phyloP scores from a whole-genome alignment of 163 green algal species.

The Picocystis sp. region DNA sequence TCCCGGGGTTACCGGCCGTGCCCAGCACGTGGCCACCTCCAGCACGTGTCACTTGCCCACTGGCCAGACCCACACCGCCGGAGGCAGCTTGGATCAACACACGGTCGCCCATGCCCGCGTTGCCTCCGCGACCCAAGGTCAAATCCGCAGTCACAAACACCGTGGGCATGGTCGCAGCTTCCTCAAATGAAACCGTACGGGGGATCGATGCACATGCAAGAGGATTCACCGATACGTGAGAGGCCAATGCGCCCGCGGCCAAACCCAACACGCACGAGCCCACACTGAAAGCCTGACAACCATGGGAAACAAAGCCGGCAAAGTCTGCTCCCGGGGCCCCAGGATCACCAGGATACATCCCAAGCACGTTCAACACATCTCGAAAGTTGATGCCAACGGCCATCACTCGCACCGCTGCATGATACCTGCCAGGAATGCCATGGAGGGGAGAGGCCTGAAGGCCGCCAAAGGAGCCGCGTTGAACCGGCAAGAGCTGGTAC shows the following conservation, averaged over 20 bases:
- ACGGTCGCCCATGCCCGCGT: constrained; percentile 17
- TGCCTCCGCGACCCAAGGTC: constrained; percentile 22
- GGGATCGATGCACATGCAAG: constrained; percentile 21
- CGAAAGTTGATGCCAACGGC: constrained; percentile 84
- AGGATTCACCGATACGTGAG: background rate
- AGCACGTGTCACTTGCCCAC: constrained; percentile 11
- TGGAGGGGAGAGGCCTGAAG: no score
- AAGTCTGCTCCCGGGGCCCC: constrained; percentile 56
- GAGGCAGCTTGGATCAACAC: constrained; percentile 51
- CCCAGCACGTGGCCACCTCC: constrained; percentile 17
- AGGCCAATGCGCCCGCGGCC: constrained; percentile 1
- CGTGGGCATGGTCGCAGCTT: constrained; percentile 44
- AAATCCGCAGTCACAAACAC: constrained; percentile 42
- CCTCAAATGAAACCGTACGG: constrained; percentile 24
- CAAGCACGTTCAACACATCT: constrained; percentile 82
- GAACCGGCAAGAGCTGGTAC: no score
- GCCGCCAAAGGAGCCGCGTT: no score
- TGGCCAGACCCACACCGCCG: constrained; percentile 59
- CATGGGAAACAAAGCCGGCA: constrained; percentile 37
- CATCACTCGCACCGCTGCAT: constrained; percentile 29
- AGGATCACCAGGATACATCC: constrained; percentile 67
- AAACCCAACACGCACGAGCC: constrained; percentile 4
- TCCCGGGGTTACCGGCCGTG: constrained; percentile 49
- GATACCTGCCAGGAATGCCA: background rate
- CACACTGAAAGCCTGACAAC: background rate